Conservation (phyloP, 192 early-diverging fungal genomes). For the Obelidium mucronatum region DNA sequence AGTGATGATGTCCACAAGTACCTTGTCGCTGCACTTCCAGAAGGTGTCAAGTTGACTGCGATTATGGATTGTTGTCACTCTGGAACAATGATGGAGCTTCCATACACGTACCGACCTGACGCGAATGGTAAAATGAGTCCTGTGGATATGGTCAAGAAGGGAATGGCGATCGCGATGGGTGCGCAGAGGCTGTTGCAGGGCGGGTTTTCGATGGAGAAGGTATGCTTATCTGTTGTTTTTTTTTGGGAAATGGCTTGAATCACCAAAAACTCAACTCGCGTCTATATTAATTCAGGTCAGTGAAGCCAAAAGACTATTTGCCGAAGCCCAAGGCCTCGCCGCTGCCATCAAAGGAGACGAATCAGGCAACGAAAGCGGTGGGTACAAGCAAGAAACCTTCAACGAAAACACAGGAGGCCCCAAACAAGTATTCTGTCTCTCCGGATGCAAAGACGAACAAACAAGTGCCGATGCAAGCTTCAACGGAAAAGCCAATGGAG, state of each 20-base stretch:
- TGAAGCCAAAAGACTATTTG: background rate
- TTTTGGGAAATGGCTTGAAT: no score
- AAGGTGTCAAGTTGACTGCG: conserved; percentile 72
- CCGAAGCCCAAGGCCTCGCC: conserved; percentile 8
- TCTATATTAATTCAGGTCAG: background rate
- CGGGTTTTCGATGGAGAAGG: conserved; percentile 1
- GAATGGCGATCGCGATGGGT: background rate
- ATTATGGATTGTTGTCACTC: conserved; percentile 78
- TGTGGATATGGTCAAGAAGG: background rate
- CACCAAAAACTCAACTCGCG: background rate
- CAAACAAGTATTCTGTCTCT: conserved; percentile 51
- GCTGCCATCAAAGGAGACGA: background rate
- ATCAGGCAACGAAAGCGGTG: background rate
- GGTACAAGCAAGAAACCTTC: conserved; percentile 30
- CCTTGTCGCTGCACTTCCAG: conserved; percentile 69
- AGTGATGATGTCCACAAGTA: conserved; percentile 70
- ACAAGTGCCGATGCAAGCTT: conserved; percentile 67
- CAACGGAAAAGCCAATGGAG: conserved; percentile 63
- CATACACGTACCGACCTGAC: conserved; percentile 32
- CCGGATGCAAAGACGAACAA: conserved; percentile 69
- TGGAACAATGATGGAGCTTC: conserved; percentile 46
- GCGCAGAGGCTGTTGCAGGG: conserved; percentile 6
- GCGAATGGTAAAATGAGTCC: conserved; percentile 22
- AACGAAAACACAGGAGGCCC: conserved; percentile 49
- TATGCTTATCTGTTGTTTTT: background rate